phyloP scores from a whole-genome alignment of 2,329 filamentous ascomycete genomes.

The Penicillium sp. region DNA sequence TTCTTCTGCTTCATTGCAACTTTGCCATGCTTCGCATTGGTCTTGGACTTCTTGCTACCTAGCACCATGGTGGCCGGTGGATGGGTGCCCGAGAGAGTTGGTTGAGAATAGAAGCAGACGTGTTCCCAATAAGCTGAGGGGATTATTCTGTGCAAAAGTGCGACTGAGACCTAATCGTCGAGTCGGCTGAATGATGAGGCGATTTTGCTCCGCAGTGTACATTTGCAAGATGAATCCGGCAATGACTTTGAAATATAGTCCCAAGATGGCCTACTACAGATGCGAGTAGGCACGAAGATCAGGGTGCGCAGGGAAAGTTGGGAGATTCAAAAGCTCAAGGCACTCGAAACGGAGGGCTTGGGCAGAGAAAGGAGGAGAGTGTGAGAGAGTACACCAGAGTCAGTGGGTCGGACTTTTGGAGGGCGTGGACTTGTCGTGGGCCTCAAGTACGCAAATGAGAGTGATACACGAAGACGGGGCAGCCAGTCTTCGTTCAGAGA shows the following conservation, averaged over 20 bases:
- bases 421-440: conserved; percentile 13
- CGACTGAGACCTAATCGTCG: conserved; percentile 21
- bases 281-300: conserved; percentile 15
- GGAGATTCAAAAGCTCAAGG: conserved; percentile 10
- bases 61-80: conserved; percentile 24
- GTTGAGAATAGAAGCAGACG: conserved; percentile 20
- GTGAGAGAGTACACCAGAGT: not conserved
- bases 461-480: conserved; percentile 28
- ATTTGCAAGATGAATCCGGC: conserved; percentile 25
- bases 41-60: conserved; percentile 28
- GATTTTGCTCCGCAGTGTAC: conserved; percentile 23
- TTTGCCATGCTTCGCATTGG: conserved; percentile 25
- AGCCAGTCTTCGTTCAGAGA: conserved; percentile 24
- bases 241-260: conserved; percentile 28
- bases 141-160: conserved; percentile 11
- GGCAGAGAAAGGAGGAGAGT: conserved; percentile 10
- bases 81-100: conserved; percentile 28
- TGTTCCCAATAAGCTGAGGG: conserved; percentile 29
- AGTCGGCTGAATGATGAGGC: conserved; percentile 23
- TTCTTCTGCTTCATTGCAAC: conserved; percentile 25
- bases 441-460: conserved; percentile 27
- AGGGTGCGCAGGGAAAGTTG: conserved; percentile 2
- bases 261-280: conserved; percentile 14
- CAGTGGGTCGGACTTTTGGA: conserved; percentile 13
- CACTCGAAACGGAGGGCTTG: conserved; percentile 12